Conservation (phyloP, 331 rosid genomes). For the Dryas integrifolia region DNA sequence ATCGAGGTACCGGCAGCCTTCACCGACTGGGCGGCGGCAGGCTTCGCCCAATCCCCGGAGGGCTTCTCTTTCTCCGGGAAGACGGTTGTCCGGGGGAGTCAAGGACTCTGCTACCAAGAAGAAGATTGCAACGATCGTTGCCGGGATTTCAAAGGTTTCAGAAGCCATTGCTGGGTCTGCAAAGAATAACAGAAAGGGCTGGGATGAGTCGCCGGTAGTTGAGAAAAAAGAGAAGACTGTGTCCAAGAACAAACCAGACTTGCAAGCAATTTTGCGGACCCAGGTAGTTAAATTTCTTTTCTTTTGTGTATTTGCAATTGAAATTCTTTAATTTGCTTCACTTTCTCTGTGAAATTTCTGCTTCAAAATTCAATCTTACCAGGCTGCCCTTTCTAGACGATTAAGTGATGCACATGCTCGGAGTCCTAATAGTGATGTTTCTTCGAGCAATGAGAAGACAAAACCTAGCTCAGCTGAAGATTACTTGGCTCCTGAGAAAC, state of each 20-base stretch:
- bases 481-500: constrained; percentile 29
- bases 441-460: constrained; percentile 43
- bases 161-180: constrained; percentile 66
- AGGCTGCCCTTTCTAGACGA: constrained; percentile 90
- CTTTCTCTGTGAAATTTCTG: not conserved
- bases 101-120: constrained; percentile 70
- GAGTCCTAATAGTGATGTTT: constrained; percentile 43
- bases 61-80: constrained; percentile 78
- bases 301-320: not conserved
- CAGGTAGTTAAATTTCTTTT: constrained; percentile 43
- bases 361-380: not conserved
- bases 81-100: constrained; percentile 67
- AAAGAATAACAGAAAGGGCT: constrained; percentile 61
- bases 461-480: constrained; percentile 37
- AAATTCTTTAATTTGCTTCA: not conserved
- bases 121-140: constrained; percentile 58
- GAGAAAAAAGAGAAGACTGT: constrained; percentile 53
- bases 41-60: constrained; percentile 71
- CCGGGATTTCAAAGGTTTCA: constrained; percentile 69
- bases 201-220: constrained; percentile 62
- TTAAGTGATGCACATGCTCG: constrained; percentile 66
- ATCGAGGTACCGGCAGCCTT: constrained; percentile 87
- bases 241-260: constrained; percentile 55
- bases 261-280: constrained; percentile 71
- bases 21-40: constrained; percentile 73